These are phyloP conservation scores for Saposhnikovia divaricata DNA, from an alignment of 129 eudicot species.

Conservation along the genomic window DNA sequence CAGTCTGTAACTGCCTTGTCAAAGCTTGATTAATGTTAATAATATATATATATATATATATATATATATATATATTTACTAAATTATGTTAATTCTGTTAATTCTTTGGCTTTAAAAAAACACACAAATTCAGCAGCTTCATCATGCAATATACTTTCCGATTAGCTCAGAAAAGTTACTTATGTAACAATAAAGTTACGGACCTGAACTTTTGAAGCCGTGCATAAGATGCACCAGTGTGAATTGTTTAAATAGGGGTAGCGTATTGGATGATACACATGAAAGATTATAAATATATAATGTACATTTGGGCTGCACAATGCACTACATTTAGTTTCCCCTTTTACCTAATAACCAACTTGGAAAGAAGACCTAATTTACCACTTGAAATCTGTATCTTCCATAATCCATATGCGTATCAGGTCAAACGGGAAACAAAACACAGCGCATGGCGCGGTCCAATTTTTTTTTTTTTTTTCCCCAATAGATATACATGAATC, in stretches of 20 bases:
- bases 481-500: background rate
- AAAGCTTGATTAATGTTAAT: no score
- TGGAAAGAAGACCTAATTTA: background rate
- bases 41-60: no score
- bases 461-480: background rate
- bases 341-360: background rate
- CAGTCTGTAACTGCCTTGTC: no score
- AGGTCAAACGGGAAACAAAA: background rate
- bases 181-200: background rate
- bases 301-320: background rate
- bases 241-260: background rate
- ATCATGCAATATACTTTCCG: background rate
- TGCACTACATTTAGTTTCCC: background rate
- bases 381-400: background rate
- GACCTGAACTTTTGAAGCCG: background rate
- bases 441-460: background rate
- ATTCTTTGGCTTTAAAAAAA: no score
- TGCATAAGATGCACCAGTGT: background rate
- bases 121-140: background rate
- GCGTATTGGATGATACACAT: background rate
- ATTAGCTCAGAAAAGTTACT: background rate
- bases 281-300: background rate
- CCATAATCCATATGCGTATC: background rate
- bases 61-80: no score
- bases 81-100: no score